Evolutionary conservation across 257 asterid species (phyloP).

Genomic region (Solanum clarkiae): DNA sequence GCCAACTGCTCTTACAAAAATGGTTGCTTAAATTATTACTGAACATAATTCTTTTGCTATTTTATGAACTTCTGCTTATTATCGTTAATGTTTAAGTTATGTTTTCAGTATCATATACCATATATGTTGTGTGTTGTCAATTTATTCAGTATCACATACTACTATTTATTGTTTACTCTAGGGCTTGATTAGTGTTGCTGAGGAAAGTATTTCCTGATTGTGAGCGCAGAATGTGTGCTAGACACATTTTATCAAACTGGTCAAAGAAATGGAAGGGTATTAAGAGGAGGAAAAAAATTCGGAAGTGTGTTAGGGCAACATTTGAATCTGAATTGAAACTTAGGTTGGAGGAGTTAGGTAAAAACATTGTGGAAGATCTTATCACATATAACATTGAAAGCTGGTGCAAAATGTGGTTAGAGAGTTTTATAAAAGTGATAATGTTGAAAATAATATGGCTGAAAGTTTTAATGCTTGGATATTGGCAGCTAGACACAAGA

Average conservation of each 20-base stretch:
- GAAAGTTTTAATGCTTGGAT: neutral
- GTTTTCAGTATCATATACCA: neutral
- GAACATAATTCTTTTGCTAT: too few relatives aligned
- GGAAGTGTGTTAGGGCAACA: too few relatives aligned
- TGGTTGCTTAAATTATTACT: constrained; percentile 49
- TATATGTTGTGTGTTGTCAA: too few relatives aligned
- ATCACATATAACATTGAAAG: neutral
- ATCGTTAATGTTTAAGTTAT: too few relatives aligned
- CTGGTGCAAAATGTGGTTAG: neutral
- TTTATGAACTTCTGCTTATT: too few relatives aligned
- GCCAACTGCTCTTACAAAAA: constrained; percentile 55
- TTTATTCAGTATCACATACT: neutral
- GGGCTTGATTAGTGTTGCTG: too few relatives aligned
- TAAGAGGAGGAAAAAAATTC: too few relatives aligned
- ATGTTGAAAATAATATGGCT: neutral
- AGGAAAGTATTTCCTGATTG: neutral
- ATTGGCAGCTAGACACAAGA: neutral
- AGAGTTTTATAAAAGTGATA: too few relatives aligned
- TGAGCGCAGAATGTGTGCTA: neutral
- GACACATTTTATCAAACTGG: neutral
- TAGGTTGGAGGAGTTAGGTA: neutral
- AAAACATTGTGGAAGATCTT: too few relatives aligned
- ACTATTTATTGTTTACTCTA: too few relatives aligned
- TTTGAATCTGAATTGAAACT: neutral
- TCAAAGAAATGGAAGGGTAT: neutral